phyloP scores from a whole-genome alignment of 345 rosid species.

The Gossypium thurberi region DNA sequence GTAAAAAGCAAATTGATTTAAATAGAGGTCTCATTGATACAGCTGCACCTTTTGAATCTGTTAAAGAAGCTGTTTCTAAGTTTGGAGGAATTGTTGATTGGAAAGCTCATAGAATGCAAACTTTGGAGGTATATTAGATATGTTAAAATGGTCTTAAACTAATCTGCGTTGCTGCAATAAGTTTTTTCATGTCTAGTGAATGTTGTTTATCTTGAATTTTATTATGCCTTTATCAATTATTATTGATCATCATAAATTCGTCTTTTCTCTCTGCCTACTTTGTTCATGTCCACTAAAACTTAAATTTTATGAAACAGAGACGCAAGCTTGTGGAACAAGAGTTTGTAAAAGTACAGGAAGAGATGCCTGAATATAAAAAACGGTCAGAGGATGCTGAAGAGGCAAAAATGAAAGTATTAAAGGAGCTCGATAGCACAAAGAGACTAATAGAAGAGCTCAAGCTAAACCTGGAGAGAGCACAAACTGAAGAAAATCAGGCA shows the following conservation, averaged over 20 bases:
- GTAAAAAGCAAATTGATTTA: not conserved
- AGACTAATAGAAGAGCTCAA: not conserved
- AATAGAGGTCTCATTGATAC: constrained; percentile 1
- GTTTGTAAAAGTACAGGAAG: not conserved
- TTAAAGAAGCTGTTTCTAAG: not conserved
- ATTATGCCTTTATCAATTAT: not conserved
- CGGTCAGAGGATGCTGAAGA: not conserved
- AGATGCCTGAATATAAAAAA: not conserved
- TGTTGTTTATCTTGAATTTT: not conserved
- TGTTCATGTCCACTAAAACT: not conserved
- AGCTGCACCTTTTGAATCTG: constrained; percentile 2
- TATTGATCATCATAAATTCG: not conserved
- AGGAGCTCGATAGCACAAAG: not conserved
- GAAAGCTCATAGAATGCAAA: constrained; percentile 1
- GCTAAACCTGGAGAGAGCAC: constrained; percentile 5
- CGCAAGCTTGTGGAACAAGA: not conserved
- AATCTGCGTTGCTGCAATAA: not conserved
- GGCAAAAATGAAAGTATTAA: not conserved
- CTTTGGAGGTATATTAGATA: not conserved
- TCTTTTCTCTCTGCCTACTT: not conserved
- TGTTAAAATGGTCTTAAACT: not conserved
- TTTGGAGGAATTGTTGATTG: constrained; percentile 7
- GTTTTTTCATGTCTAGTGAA: not conserved
- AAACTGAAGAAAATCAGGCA: constrained; percentile 3
- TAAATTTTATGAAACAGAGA: not conserved